Evolutionary conservation across 2,329 filamentous ascomycete genomes (phyloP).

Genomic region (Pleomassaria siparia): DNA sequence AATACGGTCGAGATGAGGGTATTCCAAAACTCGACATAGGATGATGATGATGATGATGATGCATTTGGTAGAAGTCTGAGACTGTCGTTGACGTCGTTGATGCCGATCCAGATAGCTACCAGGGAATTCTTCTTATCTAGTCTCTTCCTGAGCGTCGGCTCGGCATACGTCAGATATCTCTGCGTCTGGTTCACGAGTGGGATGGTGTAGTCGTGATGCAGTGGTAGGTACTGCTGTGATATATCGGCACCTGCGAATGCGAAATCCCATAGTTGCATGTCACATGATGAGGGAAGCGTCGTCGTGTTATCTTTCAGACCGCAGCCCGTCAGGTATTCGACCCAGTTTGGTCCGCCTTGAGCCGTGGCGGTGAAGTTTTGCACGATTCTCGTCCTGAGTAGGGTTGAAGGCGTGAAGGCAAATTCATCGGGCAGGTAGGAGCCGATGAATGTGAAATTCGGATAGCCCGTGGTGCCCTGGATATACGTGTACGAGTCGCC

Average conservation of each 20-base stretch:
- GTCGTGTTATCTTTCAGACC: conserved; percentile 49
- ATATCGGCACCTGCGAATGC: conserved; percentile 58
- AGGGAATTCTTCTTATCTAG: conserved; percentile 44
- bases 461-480: conserved; percentile 54
- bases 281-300: conserved; percentile 48
- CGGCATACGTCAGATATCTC: conserved; percentile 51
- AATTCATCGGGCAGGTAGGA: conserved; percentile 48
- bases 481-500: conserved; percentile 57
- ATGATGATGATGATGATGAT: too few species aligned
- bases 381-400: conserved; percentile 53
- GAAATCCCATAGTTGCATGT: conserved; percentile 58
- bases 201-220: conserved; percentile 56
- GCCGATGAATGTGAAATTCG: conserved; percentile 59
- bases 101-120: conserved; percentile 57
- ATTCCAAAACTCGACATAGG: conserved; percentile 53
- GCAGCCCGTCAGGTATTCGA: conserved; percentile 56
- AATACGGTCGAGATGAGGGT: conserved; percentile 47
- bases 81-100: conserved; percentile 60
- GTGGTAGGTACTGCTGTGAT: conserved; percentile 47
- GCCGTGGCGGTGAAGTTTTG: conserved; percentile 56
- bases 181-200: conserved; percentile 54
- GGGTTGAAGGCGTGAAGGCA: conserved; percentile 46
- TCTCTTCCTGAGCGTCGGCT: conserved; percentile 41
- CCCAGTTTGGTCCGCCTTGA: conserved; percentile 58
- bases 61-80: conserved; percentile 42